phyloP scores from a whole-genome alignment of 2,329 filamentous ascomycete species.

The Elsinoe arachidis region DNA sequence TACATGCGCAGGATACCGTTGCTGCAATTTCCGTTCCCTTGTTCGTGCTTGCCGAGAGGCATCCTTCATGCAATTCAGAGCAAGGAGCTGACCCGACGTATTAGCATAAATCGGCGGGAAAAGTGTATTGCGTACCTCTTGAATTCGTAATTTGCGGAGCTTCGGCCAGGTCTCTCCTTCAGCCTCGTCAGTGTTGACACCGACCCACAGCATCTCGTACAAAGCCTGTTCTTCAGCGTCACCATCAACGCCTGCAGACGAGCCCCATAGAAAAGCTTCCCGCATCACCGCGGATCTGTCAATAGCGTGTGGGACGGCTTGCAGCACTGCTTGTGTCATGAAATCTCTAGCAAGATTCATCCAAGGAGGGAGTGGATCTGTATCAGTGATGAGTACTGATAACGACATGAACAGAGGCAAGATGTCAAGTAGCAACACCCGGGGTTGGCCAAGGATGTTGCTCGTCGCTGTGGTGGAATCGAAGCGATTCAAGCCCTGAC shows the following conservation, averaged over 20 bases:
- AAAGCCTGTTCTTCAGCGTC: not conserved
- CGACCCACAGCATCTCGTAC: constrained; percentile 17
- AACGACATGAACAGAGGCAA: constrained; percentile 43
- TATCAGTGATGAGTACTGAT: constrained; percentile 22
- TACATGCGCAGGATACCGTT: too few relatives aligned
- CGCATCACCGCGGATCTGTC: constrained; percentile 17
- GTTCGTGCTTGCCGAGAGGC: too few relatives aligned
- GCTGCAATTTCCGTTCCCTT: not conserved
- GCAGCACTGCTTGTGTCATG: constrained; percentile 43
- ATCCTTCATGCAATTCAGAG: too few relatives aligned
- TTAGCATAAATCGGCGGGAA: too few relatives aligned
- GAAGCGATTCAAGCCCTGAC: too few relatives aligned
- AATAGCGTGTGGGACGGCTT: constrained; percentile 44
- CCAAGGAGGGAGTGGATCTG: constrained; percentile 29
- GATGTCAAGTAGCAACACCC: constrained; percentile 32
- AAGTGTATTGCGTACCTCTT: not conserved
- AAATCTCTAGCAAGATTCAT: constrained; percentile 39
- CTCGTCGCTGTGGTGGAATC: too few relatives aligned
- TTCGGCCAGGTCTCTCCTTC: not conserved
- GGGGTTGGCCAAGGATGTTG: too few relatives aligned
- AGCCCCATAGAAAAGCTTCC: constrained; percentile 39
- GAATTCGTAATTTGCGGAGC: not conserved
- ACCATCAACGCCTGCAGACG: constrained; percentile 17
- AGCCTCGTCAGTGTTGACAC: constrained; percentile 15
- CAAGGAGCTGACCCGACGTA: too few relatives aligned